Evolutionary conservation across 805 yeast species (phyloP).

Genomic region (Saccharomycodes ludwigii): DNA sequence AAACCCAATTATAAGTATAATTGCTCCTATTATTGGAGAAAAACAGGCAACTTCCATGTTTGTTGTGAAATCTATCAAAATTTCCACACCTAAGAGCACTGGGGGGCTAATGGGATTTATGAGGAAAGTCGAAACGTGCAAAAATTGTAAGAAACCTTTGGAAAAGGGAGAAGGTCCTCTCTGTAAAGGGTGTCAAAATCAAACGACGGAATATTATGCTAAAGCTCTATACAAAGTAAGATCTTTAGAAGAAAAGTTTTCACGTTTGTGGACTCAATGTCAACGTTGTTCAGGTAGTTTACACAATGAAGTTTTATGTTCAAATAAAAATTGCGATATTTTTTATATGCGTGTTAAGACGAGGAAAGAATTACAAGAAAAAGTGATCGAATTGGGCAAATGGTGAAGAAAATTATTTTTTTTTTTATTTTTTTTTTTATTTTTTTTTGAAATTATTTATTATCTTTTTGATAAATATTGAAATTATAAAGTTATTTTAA

Average conservation of each 20-base stretch:
- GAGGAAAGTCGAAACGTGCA: conserved; percentile 77
- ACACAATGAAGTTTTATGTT: conserved; percentile 91
- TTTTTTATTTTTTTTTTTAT: background rate
- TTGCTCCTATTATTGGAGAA: conserved; percentile 91
- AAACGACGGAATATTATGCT: conserved; percentile 71
- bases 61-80: conserved; percentile 35
- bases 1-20: conserved; percentile 85
- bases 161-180: conserved; percentile 55
- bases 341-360: conserved; percentile 80
- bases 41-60: conserved; percentile 66
- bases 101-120: conserved; percentile 92
- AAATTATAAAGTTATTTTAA: too few relatives aligned
- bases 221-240: conserved; percentile 70
- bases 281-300: conserved; percentile 94
- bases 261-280: conserved; percentile 94
- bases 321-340: conserved; percentile 93
- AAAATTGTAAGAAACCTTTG: conserved; percentile 77
- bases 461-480: too few relatives aligned
- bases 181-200: conserved; percentile 64
- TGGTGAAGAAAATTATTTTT: conserved; percentile 18
- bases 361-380: conserved; percentile 29
- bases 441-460: too few relatives aligned
- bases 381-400: conserved; percentile 26
- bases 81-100: conserved; percentile 45
- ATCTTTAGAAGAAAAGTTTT: conserved; percentile 67